These are phyloP conservation scores for Zizania latifolia DNA, from an alignment of 176 grass and related monocot genomes.

Conservation along the genomic window DNA sequence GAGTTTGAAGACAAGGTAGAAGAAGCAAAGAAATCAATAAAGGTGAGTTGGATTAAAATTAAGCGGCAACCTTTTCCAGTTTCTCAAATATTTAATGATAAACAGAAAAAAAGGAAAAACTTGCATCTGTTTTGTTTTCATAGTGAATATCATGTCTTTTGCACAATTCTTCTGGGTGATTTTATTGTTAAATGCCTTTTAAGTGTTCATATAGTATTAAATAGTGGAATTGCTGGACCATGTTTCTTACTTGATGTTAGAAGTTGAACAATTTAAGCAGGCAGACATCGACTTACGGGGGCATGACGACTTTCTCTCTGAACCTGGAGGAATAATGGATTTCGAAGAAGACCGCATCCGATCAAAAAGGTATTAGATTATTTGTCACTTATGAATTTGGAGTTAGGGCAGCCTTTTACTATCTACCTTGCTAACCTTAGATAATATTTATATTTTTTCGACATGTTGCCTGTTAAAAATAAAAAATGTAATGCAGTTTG, in stretches of 20 bases:
- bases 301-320: conserved; percentile 72
- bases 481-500: neutral
- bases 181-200: conserved; percentile 11
- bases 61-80: neutral
- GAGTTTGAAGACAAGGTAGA: conserved; percentile 94
- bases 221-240: conserved; percentile 63
- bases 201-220: conserved; percentile 40
- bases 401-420: neutral
- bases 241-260: conserved; percentile 90
- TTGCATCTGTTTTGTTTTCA: neutral
- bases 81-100: neutral
- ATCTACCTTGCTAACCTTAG: neutral
- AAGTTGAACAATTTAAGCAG: conserved; percentile 97
- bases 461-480: neutral
- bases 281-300: conserved; percentile 79
- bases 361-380: conserved; percentile 72
- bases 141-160: neutral
- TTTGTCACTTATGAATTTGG: neutral
- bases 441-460: neutral
- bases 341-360: conserved; percentile 96
- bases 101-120: neutral
- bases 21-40: conserved; percentile 95
- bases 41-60: conserved; percentile 59
- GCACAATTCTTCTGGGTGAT: neutral
- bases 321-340: conserved; percentile 97